Percentiles rank a stretch among this genome's conserved stretches.
These are phyloP conservation scores for Zangia roseola DNA, from an alignment of 768 basidiomycete species.

Conservation along the genomic window DNA sequence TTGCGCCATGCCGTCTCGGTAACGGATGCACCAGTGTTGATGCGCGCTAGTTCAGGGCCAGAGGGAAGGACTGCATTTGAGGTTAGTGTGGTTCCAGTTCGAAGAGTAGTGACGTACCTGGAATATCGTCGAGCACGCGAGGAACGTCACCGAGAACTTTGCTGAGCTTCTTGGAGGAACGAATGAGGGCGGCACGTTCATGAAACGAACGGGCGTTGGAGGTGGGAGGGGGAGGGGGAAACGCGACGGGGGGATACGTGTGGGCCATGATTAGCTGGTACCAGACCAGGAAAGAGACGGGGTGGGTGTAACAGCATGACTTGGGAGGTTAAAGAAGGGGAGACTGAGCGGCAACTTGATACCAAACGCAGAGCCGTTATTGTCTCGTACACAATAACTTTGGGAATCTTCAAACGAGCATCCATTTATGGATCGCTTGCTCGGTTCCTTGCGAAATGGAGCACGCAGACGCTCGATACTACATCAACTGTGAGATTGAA, in stretches of 20 bases:
- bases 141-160: slow-evolving; percentile 59
- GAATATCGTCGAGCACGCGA: slow-evolving; percentile 44
- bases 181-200: slow-evolving; percentile 56
- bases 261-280: slow-evolving; percentile 16
- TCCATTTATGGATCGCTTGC: too few species aligned
- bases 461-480: too few species aligned
- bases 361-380: too few species aligned
- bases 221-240: slow-evolving; percentile 50
- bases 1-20: slow-evolving; percentile 21
- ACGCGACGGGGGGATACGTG: neutral
- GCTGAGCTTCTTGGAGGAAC: slow-evolving; percentile 58
- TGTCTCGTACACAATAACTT: too few species aligned
- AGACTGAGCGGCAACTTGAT: too few species aligned
- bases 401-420: too few species aligned
- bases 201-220: slow-evolving; percentile 50
- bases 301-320: too few species aligned
- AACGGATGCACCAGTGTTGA: neutral
- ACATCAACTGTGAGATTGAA: too few species aligned
- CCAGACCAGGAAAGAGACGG: slow-evolving; percentile 22
- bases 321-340: too few species aligned
- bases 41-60: slow-evolving; percentile 2
- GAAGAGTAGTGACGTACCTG: neutral
- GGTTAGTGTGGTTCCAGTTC: too few species aligned
- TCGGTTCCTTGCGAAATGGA: too few species aligned
- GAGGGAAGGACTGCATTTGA: neutral